These are phyloP conservation scores for Auriscalpium vulgare DNA, from an alignment of 768 basidiomycete genomes.

Conservation along the genomic window DNA sequence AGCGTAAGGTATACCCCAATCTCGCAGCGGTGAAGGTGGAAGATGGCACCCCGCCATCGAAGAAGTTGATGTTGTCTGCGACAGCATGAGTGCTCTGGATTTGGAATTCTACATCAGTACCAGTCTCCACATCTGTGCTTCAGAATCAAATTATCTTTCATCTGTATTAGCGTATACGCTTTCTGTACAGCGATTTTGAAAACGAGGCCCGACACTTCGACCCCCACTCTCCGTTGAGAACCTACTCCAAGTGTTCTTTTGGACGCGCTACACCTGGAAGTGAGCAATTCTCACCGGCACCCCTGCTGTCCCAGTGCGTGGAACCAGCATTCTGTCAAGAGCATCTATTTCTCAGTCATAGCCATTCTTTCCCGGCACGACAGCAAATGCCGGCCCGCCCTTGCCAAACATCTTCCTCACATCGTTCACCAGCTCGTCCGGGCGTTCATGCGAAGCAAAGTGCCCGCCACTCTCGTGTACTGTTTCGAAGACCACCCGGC, in stretches of 20 bases:
- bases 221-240: constrained; percentile 3
- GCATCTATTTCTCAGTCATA: neutral
- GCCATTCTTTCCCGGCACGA: neutral
- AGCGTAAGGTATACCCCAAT: constrained; percentile 67
- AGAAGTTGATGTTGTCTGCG: constrained; percentile 50
- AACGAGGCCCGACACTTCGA: constrained; percentile 34
- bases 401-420: constrained; percentile 3
- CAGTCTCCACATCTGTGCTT: constrained; percentile 1
- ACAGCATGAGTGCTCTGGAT: constrained; percentile 8
- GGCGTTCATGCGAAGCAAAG: neutral
- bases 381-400: constrained; percentile 1
- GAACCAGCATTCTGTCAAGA: no score
- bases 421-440: constrained; percentile 1
- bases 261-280: constrained; percentile 50
- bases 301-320: no score
- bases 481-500: constrained; percentile 20
- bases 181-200: constrained; percentile 32
- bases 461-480: constrained; percentile 17
- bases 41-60: constrained; percentile 53
- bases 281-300: no score
- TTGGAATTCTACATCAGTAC: no score
- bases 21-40: constrained; percentile 19
- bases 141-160: constrained; percentile 7
- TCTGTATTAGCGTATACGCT: constrained; percentile 13
- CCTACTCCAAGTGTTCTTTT: no score